phyloP scores from a whole-genome alignment of 2,329 filamentous ascomycete genomes.

The Stagonosporopsis vannaccii region DNA sequence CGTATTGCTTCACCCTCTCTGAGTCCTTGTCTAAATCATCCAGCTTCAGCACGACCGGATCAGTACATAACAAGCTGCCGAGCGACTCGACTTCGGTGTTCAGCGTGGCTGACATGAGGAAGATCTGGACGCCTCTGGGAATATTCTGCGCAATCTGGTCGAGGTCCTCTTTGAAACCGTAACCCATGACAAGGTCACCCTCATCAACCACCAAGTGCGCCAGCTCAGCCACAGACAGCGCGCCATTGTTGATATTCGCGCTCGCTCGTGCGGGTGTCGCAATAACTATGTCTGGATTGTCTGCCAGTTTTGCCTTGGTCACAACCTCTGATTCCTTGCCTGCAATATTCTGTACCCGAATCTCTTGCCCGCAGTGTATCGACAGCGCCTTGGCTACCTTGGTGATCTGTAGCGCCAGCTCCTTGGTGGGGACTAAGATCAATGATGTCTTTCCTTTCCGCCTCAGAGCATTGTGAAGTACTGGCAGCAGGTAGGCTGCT shows the following conservation, averaged over 20 bases:
- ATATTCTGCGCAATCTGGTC: conserved; percentile 78
- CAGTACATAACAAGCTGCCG: conserved; percentile 83
- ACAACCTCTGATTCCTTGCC: conserved; percentile 91
- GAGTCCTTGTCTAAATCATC: conserved; percentile 82
- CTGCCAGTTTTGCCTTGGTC: conserved; percentile 83
- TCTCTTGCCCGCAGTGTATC: conserved; percentile 82
- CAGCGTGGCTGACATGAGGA: conserved; percentile 92
- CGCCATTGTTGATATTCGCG: conserved; percentile 75
- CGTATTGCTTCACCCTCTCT: conserved; percentile 82
- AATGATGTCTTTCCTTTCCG: conserved; percentile 80
- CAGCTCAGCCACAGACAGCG: conserved; percentile 74
- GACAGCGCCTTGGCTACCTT: conserved; percentile 79
- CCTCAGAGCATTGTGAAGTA: conserved; percentile 84
- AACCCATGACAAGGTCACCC: conserved; percentile 90
- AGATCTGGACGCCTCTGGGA: conserved; percentile 85
- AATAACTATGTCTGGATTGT: conserved; percentile 86
- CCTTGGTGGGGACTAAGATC: conserved; percentile 91
- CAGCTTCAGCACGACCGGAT: conserved; percentile 80
- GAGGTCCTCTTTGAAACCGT: conserved; percentile 92
- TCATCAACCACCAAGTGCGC: conserved; percentile 89
- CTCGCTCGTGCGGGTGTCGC: conserved; percentile 88
- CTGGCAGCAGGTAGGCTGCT: conserved; percentile 89
- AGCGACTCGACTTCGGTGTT: conserved; percentile 86
- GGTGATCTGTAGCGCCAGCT: conserved; percentile 90
- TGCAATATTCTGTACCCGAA: conserved; percentile 84